phyloP scores from a whole-genome alignment of 106 monocot species.

The Posidonia australis region DNA sequence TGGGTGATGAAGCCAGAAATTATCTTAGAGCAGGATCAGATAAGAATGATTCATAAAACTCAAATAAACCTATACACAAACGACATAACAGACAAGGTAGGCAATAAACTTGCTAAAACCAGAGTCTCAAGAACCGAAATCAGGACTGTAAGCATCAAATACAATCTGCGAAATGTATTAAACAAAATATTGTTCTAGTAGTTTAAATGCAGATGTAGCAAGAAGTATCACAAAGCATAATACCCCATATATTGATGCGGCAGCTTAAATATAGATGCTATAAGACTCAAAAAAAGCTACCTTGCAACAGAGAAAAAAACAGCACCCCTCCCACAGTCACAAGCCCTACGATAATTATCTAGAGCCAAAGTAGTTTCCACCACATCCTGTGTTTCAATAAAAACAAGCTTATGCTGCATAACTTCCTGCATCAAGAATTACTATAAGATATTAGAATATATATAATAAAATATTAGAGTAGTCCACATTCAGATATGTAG shows the following conservation, averaged over 20 bases:
- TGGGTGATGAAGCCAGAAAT: no score
- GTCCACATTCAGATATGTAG: no score
- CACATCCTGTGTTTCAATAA: conserved; percentile 99
- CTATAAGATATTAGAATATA: neutral
- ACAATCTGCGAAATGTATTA: no score
- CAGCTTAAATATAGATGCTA: neutral
- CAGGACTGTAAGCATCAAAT: no score
- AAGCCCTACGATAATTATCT: conserved; percentile 92
- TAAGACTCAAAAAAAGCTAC: conserved; percentile 17
- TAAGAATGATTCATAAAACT: no score
- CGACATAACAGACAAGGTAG: no score
- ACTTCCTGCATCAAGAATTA: conserved; percentile 53
- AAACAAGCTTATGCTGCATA: conserved; percentile 97
- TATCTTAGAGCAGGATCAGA: no score
- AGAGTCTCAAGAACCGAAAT: no score
- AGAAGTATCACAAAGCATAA: neutral
- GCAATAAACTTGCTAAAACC: no score
- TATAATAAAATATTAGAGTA: neutral
- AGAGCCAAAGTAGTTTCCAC: conserved; percentile 96
- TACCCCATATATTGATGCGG: neutral
- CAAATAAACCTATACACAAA: no score
- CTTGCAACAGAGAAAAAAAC: conserved; percentile 98
- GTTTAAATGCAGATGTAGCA: no score
- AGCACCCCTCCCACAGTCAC: conserved; percentile 97
- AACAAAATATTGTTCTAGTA: no score